Conservation (phyloP, 495 filamentous ascomycete genomes). For the Penicillium parvum region DNA sequence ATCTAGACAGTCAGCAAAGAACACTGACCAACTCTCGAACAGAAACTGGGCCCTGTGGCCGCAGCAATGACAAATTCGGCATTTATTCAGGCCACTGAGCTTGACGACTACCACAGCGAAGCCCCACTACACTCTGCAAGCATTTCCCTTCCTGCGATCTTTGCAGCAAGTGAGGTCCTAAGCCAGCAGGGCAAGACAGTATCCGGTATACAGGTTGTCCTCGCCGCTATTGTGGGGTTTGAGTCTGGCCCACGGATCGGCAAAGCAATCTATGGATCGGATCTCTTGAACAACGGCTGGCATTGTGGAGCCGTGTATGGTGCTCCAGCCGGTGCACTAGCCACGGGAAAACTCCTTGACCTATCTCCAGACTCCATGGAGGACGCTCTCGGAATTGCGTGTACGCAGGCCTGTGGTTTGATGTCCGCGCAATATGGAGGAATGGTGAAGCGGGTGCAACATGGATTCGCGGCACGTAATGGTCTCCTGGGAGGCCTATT, state of each 20-base stretch:
- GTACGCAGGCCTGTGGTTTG: slow-evolving; percentile 37
- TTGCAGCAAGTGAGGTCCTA: slow-evolving; percentile 20
- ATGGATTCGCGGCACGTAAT: slow-evolving; percentile 43
- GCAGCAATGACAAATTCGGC: slow-evolving; percentile 39
- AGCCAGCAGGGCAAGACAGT: not conserved
- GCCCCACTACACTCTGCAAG: slow-evolving; percentile 33
- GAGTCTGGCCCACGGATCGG: slow-evolving; percentile 42
- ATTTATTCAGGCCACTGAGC: slow-evolving; percentile 40
- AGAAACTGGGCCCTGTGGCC: slow-evolving; percentile 21
- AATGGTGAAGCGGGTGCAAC: slow-evolving; percentile 43
- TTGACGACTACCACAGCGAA: slow-evolving; percentile 39
- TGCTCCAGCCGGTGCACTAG: slow-evolving; percentile 33
- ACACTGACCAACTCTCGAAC: not conserved
- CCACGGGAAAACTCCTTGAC: slow-evolving; percentile 34
- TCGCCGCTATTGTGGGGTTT: slow-evolving; percentile 34
- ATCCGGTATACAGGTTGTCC: slow-evolving; percentile 28
- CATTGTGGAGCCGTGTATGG: slow-evolving; percentile 46
- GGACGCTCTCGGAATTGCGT: slow-evolving; percentile 38
- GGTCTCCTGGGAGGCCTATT: slow-evolving; percentile 39
- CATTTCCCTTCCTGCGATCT: slow-evolving; percentile 34
- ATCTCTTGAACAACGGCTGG: slow-evolving; percentile 41
- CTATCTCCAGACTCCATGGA: slow-evolving; percentile 29
- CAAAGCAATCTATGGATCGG: slow-evolving; percentile 30
- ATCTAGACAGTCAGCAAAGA: not conserved
- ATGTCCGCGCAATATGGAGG: slow-evolving; percentile 45